Base-by-base conservation (phyloP, 176 grass and related monocot genomes). In the Tillandsia leiboldiana region DNA sequence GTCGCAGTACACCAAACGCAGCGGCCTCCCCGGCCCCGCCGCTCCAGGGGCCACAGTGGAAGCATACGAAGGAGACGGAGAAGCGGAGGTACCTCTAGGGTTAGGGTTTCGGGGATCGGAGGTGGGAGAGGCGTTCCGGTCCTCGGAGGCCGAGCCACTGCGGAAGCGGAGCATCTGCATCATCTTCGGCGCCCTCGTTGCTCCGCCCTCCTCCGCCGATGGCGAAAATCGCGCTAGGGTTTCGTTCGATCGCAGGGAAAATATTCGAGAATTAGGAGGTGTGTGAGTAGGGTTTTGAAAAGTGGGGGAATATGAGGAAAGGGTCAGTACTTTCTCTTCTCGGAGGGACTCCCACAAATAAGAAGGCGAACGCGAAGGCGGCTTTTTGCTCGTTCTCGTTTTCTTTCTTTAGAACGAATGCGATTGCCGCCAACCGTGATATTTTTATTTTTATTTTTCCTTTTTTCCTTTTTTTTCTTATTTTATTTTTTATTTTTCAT, bases 91-190 rank as follows among this genome's bases (percentile, higher is more conserved):
- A 28, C 67, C 56, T 14, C 59, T 61, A 49, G 66, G 29, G 33
- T 9, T 70, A 33, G 64, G 50, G 51, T 12, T 73, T 23, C 50
- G 61, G 50, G 50, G 51, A 11, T 75, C 73, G 69, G 69, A 33
- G 70, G 62, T 49, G 12, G 63, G 67, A 66, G 73, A 63, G 6
- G 72, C 75, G 64, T 73, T 17, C 54, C 70, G 67, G 12, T 79
- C 80, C 71, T 79, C 82, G 42, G 89, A 82, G 12, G 85, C 80
- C 29, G 82, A 85, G 72, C 73, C 81, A 10, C 81, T 64, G 57
- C 84, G 79, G 63, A 87, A 77, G 26, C 89, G 70, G 49, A 92
- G 82, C 82, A 85, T 92, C 61, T 92, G 85, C 89, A 92, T 88
- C 76, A 77, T 74, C 70, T 77, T 48, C 69, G 59, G 53, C 59